Conservation (phyloP, 2,329 filamentous ascomycete genomes). For the Xylariaceae sp. region DNA sequence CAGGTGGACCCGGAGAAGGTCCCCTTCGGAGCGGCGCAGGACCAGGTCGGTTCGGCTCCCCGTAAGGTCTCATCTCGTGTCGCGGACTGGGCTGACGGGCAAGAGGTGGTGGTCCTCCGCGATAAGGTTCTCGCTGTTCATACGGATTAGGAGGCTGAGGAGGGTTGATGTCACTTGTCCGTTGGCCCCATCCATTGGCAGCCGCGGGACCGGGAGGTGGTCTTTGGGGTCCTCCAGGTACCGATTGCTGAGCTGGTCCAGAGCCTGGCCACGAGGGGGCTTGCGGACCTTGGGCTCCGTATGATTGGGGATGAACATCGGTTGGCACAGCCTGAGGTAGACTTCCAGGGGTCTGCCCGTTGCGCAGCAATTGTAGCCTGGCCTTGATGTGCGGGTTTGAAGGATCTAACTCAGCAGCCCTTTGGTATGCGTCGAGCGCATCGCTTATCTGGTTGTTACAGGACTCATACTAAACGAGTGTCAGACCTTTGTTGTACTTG, state of each 20-base stretch:
- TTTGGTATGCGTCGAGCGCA: slow-evolving; percentile 90
- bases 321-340: slow-evolving; percentile 81
- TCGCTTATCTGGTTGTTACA: slow-evolving; percentile 99
- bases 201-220: slow-evolving; percentile 57
- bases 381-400: slow-evolving; percentile 95
- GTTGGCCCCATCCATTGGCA: slow-evolving; percentile 52
- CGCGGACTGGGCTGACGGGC: slow-evolving; percentile 73
- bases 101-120: slow-evolving; percentile 62
- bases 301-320: slow-evolving; percentile 92
- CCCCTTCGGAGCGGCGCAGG: slow-evolving; percentile 50
- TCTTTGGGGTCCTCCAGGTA: slow-evolving; percentile 50
- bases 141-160: slow-evolving; percentile 78
- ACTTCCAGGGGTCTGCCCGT: slow-evolving; percentile 68
- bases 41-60: slow-evolving; percentile 56
- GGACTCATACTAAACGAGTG: slow-evolving; percentile 72
- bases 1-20: slow-evolving; percentile 47
- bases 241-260: slow-evolving; percentile 49
- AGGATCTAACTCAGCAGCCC: slow-evolving; percentile 91
- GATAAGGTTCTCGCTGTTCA: slow-evolving; percentile 70
- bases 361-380: slow-evolving; percentile 82
- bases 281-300: slow-evolving; percentile 79
- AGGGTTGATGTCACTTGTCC: slow-evolving; percentile 76
- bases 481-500: slow-evolving; percentile 25
- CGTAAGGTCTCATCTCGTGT: slow-evolving; percentile 68
- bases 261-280: slow-evolving; percentile 87